These are phyloP conservation scores for Primulina eburnea DNA, from an alignment of 257 asterid species.

Conservation along the genomic window DNA sequence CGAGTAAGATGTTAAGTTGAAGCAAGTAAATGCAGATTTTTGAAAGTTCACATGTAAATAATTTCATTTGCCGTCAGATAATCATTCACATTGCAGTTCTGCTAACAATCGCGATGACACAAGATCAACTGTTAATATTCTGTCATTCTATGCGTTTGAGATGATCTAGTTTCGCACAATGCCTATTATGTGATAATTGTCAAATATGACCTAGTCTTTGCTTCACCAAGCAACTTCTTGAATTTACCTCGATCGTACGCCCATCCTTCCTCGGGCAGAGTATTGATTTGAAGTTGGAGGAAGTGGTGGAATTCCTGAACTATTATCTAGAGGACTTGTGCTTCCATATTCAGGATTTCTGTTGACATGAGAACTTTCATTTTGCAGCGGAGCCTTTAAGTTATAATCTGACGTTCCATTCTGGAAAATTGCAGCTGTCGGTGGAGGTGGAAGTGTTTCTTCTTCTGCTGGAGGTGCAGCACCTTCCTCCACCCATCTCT, in stretches of 20 bases:
- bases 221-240: neutral
- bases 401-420: constrained; percentile 76
- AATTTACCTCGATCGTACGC: constrained; percentile 84
- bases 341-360: constrained; percentile 59
- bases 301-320: constrained; percentile 89
- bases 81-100: constrained; percentile 4
- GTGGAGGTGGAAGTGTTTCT: constrained; percentile 79
- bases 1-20: constrained; percentile 4
- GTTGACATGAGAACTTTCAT: constrained; percentile 46
- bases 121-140: neutral
- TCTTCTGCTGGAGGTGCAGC: constrained; percentile 67
- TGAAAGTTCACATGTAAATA: constrained; percentile 22
- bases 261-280: constrained; percentile 78
- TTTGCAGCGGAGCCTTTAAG: constrained; percentile 58
- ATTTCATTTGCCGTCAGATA: neutral
- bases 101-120: neutral
- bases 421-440: constrained; percentile 64
- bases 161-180: constrained; percentile 3
- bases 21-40: neutral
- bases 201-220: neutral
- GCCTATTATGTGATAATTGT: no score
- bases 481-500: constrained; percentile 99
- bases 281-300: constrained; percentile 91
- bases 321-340: constrained; percentile 50
- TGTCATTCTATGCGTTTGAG: neutral